Percentiles rank a stretch among this genome's conserved stretches.
Evolutionary conservation across 441 rosid species (phyloP).

Genomic region (Adansonia gregorii): DNA sequence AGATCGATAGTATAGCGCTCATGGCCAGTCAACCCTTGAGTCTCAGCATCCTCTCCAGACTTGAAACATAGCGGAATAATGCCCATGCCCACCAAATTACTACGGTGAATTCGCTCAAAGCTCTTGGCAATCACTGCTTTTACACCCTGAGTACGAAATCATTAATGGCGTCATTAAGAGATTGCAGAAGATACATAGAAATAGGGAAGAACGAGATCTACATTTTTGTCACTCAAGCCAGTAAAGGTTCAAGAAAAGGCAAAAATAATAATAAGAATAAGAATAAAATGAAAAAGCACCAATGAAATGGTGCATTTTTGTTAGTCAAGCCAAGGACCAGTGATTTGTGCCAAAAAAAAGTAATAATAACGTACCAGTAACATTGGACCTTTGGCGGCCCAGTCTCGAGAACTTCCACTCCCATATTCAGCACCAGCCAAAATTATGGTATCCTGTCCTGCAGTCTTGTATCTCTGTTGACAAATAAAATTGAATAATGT

Average conservation of each 20-base stretch:
- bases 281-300: background rate
- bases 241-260: background rate
- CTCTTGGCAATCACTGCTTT: constrained; percentile 93
- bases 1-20: constrained; percentile 78
- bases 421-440: constrained; percentile 96
- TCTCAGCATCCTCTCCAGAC: constrained; percentile 82
- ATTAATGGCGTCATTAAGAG: constrained; percentile 5
- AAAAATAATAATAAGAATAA: too few relatives aligned
- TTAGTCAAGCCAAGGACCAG: background rate
- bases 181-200: background rate
- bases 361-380: constrained; percentile 58
- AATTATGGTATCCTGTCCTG: constrained; percentile 70
- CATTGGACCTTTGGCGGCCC: constrained; percentile 99
- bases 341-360: background rate
- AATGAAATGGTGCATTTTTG: constrained; percentile 13
- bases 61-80: constrained; percentile 82
- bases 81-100: constrained; percentile 94
- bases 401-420: constrained; percentile 95
- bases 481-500: constrained; percentile 18
- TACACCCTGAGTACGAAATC: constrained; percentile 59
- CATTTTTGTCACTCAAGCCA: background rate
- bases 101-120: constrained; percentile 90
- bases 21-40: constrained; percentile 78
- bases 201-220: constrained; percentile 34
- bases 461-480: constrained; percentile 70